Base-by-base conservation (phyloP, 805 yeast species). In the Ascoidea asiatica region DNA sequence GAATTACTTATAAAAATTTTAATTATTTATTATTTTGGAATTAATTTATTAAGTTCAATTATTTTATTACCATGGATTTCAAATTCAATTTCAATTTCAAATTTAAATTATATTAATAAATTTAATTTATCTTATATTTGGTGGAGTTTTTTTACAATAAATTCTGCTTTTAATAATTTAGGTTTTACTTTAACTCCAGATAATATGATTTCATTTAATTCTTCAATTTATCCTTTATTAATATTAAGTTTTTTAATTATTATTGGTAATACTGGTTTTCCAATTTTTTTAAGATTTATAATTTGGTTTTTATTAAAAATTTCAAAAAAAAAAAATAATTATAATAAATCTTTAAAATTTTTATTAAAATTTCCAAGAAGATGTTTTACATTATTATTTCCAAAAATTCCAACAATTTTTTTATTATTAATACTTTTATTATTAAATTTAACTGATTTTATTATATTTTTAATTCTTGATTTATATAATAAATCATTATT, bases 321-420 rank as follows among this genome's bases (percentile, higher is more conserved):
- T 17, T 68, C 94, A 0, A 81, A 73, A 37, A 84, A 80, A 1
- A 57, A 81, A 33, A 79, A 90, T 0, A 63, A 75, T 48, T 53
- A 60, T 29, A 73, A 73, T 46, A 97, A 92, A 56, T 81, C 95
- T 5, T 63, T 89, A 15, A 89, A 86, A 0, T 92, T 92, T 53
- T 61, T 92, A 47, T 66, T 92, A 38, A 97, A 89, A 50, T 98
- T 92, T 60, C 99, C 99, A 1, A 78, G 99, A 56, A 81, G 99
- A 55, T 92, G 98, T 59, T 92, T 90, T 57, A 88, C 97, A 3
- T 64, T 92, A 47, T 66, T 92, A 46, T 92, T 92, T 54, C 98
- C 98, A 0, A 74, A 90, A 3, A 79, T 80, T 1, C 95, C 97
- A 2, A 90, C 98, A 0, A 86, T 95, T 95, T 88, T 96, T 95